A percentile compares a stretch with the other conserved stretches of the same genome.
phyloP scores from a whole-genome alignment of 345 rosid genomes.

The Crucihimalaya himalaica region DNA sequence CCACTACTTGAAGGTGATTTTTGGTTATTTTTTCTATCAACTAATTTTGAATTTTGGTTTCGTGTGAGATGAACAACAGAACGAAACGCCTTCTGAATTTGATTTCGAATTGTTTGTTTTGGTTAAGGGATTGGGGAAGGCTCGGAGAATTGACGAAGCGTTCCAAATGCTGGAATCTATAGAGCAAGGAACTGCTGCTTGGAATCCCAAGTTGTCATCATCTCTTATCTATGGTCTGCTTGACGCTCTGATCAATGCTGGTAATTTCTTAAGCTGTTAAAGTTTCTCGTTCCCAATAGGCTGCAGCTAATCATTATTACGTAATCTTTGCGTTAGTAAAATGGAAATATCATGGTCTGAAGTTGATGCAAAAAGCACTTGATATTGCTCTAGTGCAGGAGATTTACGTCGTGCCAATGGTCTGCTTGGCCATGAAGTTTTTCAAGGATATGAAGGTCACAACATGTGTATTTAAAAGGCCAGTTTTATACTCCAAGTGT shows the following conservation, averaged over 20 bases:
- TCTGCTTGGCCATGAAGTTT: slow-evolving; percentile 68
- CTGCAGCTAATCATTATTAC: not conserved
- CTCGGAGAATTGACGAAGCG: no score
- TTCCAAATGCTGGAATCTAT: no score
- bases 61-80: no score
- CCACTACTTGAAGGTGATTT: slow-evolving; percentile 62
- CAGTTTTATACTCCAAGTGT: slow-evolving; percentile 56
- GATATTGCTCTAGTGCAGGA: slow-evolving; percentile 69
- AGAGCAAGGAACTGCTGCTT: no score
- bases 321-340: not conserved
- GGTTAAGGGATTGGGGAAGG: no score
- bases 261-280: slow-evolving; percentile 40
- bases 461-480: slow-evolving; percentile 54
- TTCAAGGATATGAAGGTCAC: slow-evolving; percentile 80
- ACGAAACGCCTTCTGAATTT: no score
- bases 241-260: slow-evolving; percentile 63
- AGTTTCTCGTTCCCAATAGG: not conserved
- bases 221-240: no score
- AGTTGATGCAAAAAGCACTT: slow-evolving; percentile 29
- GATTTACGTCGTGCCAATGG: slow-evolving; percentile 81
- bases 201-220: no score
- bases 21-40: not conserved
- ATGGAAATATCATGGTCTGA: not conserved
- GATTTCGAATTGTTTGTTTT: no score
- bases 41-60: not conserved